These are phyloP conservation scores for Arthroderma uncinatum DNA, from an alignment of 2,329 filamentous ascomycete species.

Conservation along the genomic window DNA sequence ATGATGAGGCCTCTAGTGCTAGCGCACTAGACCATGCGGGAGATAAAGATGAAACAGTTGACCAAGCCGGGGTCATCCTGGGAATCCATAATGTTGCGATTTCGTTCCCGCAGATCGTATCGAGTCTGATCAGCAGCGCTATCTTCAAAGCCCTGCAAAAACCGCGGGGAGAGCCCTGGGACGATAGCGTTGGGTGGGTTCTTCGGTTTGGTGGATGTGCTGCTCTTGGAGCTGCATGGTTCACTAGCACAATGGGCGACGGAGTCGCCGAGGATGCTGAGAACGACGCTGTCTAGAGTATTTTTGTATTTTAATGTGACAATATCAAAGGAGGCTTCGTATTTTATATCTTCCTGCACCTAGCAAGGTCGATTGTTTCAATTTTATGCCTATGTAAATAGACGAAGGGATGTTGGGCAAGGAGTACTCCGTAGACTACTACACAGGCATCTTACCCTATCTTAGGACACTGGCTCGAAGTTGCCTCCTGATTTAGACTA, in stretches of 20 bases:
- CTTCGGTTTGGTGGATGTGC: constrained; percentile 72
- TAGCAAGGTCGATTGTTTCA: too few species aligned
- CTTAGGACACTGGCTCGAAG: too few species aligned
- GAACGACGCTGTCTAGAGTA: neutral
- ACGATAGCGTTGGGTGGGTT: constrained; percentile 78
- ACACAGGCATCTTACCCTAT: too few species aligned
- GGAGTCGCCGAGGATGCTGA: constrained; percentile 27
- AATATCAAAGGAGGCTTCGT: too few species aligned
- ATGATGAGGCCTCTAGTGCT: constrained; percentile 15
- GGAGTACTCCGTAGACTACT: too few species aligned
- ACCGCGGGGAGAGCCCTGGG: constrained; percentile 69
- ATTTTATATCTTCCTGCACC: neutral
- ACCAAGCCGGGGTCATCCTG: constrained; percentile 79
- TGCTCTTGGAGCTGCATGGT: constrained; percentile 63
- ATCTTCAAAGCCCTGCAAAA: constrained; percentile 84
- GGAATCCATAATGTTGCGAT: constrained; percentile 95
- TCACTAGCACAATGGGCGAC: constrained; percentile 58
- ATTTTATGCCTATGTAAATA: too few species aligned
- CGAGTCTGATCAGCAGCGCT: constrained; percentile 69
- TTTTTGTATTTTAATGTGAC: too few species aligned
- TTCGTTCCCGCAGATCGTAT: constrained; percentile 80
- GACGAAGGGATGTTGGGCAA: too few species aligned
- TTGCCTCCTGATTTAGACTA: too few species aligned
- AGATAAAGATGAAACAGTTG: constrained; percentile 47
- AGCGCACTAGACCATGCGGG: constrained; percentile 22